Evolutionary conservation across 2,329 filamentous ascomycete genomes (phyloP).

Genomic region (Coniosporium tulheliwenetii): DNA sequence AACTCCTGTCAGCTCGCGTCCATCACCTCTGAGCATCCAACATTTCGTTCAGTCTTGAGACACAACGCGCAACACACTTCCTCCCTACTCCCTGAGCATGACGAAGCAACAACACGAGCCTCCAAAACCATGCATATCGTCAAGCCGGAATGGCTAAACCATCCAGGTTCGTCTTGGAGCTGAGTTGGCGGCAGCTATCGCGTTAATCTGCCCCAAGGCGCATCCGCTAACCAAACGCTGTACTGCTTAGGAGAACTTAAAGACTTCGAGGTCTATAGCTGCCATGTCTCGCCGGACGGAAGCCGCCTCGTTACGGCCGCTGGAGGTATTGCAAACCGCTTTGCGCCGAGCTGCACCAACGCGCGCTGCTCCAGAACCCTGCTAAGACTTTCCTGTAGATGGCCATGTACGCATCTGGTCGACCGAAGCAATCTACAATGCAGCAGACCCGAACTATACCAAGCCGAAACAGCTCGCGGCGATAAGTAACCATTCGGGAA

Average conservation of each 20-base stretch:
- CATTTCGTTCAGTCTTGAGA: too few species aligned
- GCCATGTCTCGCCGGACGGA: conserved; percentile 90
- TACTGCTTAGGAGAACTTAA: conserved; percentile 66
- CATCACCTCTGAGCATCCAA: too few species aligned
- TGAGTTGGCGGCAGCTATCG: too few species aligned
- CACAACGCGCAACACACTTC: too few species aligned
- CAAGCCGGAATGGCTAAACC: conserved; percentile 90
- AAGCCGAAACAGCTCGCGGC: conserved; percentile 88
- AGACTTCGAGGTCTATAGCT: conserved; percentile 97
- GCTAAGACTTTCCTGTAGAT: conserved; percentile 35
- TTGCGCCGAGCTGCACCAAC: not conserved
- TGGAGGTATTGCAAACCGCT: conserved; percentile 46
- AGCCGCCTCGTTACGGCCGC: conserved; percentile 83
- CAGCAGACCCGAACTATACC: conserved; percentile 52
- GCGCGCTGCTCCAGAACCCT: not conserved
- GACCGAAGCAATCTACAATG: conserved; percentile 79
- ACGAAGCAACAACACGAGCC: too few species aligned
- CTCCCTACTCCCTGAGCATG: too few species aligned
- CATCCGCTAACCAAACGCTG: not conserved
- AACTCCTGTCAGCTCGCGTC: too few species aligned
- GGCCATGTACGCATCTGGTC: conserved; percentile 97
- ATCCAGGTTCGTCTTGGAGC: conserved; percentile 46
- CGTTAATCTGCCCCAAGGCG: too few species aligned
- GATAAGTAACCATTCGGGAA: conserved; percentile 96
- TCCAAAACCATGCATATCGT: conserved; percentile 42